phyloP scores from a whole-genome alignment of 1,284 basidiomycete genomes.

The Earliella scabrosa region DNA sequence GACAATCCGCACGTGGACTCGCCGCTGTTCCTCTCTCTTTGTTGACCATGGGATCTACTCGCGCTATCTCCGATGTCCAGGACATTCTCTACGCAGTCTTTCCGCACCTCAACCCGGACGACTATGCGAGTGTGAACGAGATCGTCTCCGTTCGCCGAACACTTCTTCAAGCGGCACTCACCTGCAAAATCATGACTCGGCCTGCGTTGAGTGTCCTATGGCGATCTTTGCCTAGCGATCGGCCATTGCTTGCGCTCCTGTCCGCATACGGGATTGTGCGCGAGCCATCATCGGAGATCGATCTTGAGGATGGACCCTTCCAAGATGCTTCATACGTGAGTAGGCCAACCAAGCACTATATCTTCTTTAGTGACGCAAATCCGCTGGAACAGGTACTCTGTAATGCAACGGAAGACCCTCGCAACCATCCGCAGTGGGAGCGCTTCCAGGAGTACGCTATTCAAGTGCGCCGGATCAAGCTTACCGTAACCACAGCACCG shows the following conservation, averaged over 20 bases:
- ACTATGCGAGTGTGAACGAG: background rate
- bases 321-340: background rate
- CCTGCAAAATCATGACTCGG: background rate
- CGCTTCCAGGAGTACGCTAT: conserved; percentile 1
- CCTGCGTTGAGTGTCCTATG: conserved; percentile 1
- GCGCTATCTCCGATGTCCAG: too few relatives aligned
- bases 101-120: background rate
- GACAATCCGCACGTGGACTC: too few relatives aligned
- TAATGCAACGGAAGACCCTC: background rate
- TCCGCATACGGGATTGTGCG: background rate
- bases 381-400: background rate
- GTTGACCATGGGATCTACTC: too few relatives aligned
- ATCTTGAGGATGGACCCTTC: background rate
- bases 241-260: background rate
- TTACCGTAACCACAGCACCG: background rate
- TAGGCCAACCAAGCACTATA: background rate
- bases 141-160: background rate
- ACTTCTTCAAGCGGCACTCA: background rate
- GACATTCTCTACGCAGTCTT: conserved; percentile 7
- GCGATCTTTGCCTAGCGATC: background rate
- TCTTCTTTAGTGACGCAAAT: background rate
- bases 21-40: too few relatives aligned
- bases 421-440: background rate
- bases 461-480: background rate
- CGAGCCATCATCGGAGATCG: too few relatives aligned